Base-by-base conservation (phyloP, 164 flowering plant genomes). In the Sextonia rubra region DNA sequence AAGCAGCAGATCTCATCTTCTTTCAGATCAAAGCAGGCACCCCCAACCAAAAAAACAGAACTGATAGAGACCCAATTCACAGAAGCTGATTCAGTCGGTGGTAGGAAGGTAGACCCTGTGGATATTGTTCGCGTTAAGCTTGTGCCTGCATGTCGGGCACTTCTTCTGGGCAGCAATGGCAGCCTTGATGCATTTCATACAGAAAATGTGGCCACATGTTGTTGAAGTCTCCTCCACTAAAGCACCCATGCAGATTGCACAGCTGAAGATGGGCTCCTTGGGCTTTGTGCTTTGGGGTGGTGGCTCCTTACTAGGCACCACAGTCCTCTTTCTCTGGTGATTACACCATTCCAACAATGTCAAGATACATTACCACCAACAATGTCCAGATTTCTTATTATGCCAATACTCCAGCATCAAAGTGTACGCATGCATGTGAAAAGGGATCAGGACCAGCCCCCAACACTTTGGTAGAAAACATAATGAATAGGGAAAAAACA, bases 151-250 rank as follows among this genome's bases (percentile, higher is more conserved):
- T 0, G 97, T 86, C 4, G 99, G 99, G 60, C 99, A 95, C 79
- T 89, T 90, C 69, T 64, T 67, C 84, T 90, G 92, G 18, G 81
- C 78, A 29, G 80, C 29, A 60, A 95, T 77, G 67, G 93, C 90
- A 76, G 87, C 71, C 78, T 81, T 83, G 66, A 95, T 95, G 84
- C 98, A 95, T n/a, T 58, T 48, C 77, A 86, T 89, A 76, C 99
- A 93, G 81, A 95, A 95, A 3, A 95, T 95, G 75, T 93, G 99
- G 27, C 99, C 99, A 80, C 99, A 93, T 72, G 82, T 91, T 14
- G 99, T 93, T 44, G 97, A 80, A 76, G 65, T 84, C 81, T 86
- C 97, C 75, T 91, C 93, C 44, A 77, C 87, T 12, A 93, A 69
- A 20, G 87, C 76, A 12, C 90, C 86, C 85, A 91, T 82, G 80